Conservation (phyloP, 306 rosid genomes). For the Senna tora region DNA sequence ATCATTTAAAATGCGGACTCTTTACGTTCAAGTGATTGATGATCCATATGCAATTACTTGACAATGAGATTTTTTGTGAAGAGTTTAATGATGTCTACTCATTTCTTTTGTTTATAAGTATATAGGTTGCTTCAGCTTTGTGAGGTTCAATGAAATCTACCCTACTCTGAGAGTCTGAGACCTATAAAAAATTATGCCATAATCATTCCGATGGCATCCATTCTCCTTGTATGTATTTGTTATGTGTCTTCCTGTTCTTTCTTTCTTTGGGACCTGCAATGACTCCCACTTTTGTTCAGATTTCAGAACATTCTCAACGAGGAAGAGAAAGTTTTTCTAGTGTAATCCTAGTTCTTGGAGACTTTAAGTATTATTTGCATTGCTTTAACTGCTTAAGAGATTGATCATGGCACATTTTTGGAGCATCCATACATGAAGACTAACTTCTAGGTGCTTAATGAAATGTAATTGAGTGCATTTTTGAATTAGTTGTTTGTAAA, state of each 20-base stretch:
- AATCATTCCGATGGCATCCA: background rate
- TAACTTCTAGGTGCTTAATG: slow-evolving; percentile 30
- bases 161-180: background rate
- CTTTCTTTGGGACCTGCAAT: background rate
- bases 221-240: background rate
- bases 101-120: background rate
- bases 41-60: background rate
- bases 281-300: background rate
- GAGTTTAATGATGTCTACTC: background rate
- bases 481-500: background rate
- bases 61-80: background rate
- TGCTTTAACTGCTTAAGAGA: background rate
- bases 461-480: slow-evolving; percentile 2
- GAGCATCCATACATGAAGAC: background rate
- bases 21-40: background rate
- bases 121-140: slow-evolving; percentile 4
- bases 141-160: background rate
- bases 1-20: slow-evolving; percentile 10
- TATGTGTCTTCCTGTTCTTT: background rate
- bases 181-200: background rate
- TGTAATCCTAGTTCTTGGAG: background rate
- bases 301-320: background rate
- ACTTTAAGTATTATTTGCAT: background rate
- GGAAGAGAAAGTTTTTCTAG: background rate
- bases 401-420: background rate